phyloP scores from a whole-genome alignment of 2,329 filamentous ascomycete genomes.

The Neonectria neomacrospora region DNA sequence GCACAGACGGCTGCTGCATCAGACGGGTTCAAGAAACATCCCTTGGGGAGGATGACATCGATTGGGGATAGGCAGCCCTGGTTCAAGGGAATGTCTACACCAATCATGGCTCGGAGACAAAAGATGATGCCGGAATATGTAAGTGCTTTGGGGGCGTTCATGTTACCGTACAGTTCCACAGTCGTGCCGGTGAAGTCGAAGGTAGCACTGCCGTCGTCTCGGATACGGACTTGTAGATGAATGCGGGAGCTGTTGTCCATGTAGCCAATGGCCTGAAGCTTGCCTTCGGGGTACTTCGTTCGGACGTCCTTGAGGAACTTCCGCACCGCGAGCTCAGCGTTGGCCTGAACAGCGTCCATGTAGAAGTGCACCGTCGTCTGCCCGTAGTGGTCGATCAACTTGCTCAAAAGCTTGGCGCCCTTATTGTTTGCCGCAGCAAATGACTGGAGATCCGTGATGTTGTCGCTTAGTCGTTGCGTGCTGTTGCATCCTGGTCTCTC shows the following conservation, averaged over 20 bases:
- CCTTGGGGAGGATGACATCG: constrained; percentile 36
- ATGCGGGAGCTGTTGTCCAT: constrained; percentile 90
- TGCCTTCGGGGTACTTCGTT: constrained; percentile 71
- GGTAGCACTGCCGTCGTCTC: constrained; percentile 76
- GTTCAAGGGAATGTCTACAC: constrained; percentile 46
- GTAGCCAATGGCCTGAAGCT: constrained; percentile 78
- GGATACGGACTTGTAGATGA: constrained; percentile 76
- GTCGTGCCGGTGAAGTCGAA: constrained; percentile 53
- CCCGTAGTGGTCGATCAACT: constrained; percentile 80
- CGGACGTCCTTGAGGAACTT: constrained; percentile 77
- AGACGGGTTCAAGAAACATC: constrained; percentile 47
- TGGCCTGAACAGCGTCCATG: constrained; percentile 83
- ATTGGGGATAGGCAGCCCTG: constrained; percentile 60
- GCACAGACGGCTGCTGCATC: constrained; percentile 45
- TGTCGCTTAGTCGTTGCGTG: constrained; percentile 77
- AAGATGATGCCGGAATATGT: constrained; percentile 50
- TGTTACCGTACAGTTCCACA: constrained; percentile 48
- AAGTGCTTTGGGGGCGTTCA: constrained; percentile 50
- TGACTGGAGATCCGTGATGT: constrained; percentile 85
- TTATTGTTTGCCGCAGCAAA: constrained; percentile 88
- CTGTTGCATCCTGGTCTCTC: constrained; percentile 58
- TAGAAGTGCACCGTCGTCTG: constrained; percentile 82
- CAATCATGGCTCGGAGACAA: constrained; percentile 42
- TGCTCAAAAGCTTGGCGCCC: constrained; percentile 80
- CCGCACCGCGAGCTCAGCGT: constrained; percentile 80